phyloP scores from a whole-genome alignment of 345 rosid species.

The Bretschneidera sinensis region DNA sequence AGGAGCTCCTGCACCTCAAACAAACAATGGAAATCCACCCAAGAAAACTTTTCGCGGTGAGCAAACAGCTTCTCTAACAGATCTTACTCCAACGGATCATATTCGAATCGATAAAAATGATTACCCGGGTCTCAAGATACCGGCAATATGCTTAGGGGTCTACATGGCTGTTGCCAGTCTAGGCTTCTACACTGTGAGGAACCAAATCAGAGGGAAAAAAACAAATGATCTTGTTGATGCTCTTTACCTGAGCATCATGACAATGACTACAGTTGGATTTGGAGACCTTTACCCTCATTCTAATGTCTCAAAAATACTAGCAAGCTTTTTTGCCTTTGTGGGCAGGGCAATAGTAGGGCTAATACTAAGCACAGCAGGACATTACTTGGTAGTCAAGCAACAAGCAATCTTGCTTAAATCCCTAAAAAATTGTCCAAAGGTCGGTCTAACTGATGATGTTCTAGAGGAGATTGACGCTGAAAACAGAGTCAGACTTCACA shows the following conservation, averaged over 20 bases:
- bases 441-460: not conserved
- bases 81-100: too few relatives aligned
- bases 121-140: too few relatives aligned
- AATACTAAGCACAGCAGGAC: slow-evolving; percentile 14
- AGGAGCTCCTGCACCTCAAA: slow-evolving; percentile 13
- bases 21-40: slow-evolving; percentile 13
- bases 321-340: not conserved
- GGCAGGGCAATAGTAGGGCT: slow-evolving; percentile 18
- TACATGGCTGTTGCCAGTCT: slow-evolving; percentile 8
- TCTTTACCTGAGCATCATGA: slow-evolving; percentile 6
- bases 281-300: slow-evolving; percentile 18
- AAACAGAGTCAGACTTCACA: not conserved
- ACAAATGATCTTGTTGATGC: slow-evolving; percentile 9
- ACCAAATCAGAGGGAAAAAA: slow-evolving; percentile 13
- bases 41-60: slow-evolving; percentile 30
- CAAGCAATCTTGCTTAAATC: slow-evolving; percentile 4
- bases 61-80: slow-evolving; percentile 50
- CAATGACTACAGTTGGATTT: slow-evolving; percentile 23
- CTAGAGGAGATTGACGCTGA: slow-evolving; percentile 4
- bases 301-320: not conserved
- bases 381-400: slow-evolving; percentile 15
- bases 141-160: too few relatives aligned
- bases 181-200: slow-evolving; percentile 4
- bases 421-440: not conserved
- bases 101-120: too few relatives aligned